Evolutionary conservation across 345 rosid species (phyloP).

Genomic region (Murraya koenigii): DNA sequence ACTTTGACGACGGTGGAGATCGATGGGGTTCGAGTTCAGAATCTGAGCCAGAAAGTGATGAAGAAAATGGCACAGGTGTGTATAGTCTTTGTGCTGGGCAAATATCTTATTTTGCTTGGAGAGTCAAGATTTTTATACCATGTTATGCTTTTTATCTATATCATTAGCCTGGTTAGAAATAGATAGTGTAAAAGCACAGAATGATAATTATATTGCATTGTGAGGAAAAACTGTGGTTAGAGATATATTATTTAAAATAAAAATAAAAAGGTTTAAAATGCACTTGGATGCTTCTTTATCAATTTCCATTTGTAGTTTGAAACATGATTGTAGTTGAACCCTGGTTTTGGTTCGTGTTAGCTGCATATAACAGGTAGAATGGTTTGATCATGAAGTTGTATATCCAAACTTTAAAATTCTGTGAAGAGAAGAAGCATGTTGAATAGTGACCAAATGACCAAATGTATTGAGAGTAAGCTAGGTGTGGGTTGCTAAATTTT

Average conservation of each 20-base stretch:
- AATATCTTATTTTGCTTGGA: neutral
- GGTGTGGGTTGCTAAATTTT: neutral
- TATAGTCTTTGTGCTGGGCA: neutral
- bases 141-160: neutral
- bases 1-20: slow-evolving; percentile 59
- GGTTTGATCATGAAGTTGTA: neutral
- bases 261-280: neutral
- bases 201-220: neutral
- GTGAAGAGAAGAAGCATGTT: neutral
- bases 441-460: neutral
- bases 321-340: neutral
- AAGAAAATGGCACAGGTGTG: slow-evolving; percentile 50
- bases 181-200: neutral
- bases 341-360: neutral
- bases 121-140: neutral
- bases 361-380: neutral
- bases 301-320: neutral
- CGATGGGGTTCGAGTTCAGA: slow-evolving; percentile 70
- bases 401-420: neutral
- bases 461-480: neutral
- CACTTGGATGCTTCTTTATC: neutral
- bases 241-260: neutral
- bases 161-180: neutral
- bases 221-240: neutral
- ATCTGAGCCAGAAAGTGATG: slow-evolving; percentile 35